Percentiles rank a stretch among this genome's conserved stretches.
phyloP scores from a whole-genome alignment of 495 filamentous ascomycete genomes.

The Neurospora sp. region DNA sequence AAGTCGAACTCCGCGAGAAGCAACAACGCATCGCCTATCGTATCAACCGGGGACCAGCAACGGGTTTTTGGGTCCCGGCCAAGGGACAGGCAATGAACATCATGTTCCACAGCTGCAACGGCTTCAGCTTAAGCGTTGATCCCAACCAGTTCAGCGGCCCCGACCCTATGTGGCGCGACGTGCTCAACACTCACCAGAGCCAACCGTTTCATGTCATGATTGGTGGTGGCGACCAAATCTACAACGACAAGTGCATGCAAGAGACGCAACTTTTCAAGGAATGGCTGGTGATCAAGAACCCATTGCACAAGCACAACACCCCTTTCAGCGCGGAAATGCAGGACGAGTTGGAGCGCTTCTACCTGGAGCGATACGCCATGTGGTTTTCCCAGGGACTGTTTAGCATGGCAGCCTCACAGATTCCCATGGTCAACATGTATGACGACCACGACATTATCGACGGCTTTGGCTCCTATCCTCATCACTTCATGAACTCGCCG shows the following conservation, averaged over 20 bases:
- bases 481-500: constrained; percentile 83
- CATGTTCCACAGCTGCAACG: constrained; percentile 97
- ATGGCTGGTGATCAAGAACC: constrained; percentile 76
- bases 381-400: constrained; percentile 98
- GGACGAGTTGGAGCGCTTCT: constrained; percentile 76
- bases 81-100: constrained; percentile 87
- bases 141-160: constrained; percentile 73
- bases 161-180: constrained; percentile 93
- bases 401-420: constrained; percentile 82
- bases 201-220: constrained; percentile 98
- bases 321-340: constrained; percentile 69
- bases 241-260: constrained; percentile 74
- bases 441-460: constrained; percentile 99
- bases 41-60: constrained; percentile 82
- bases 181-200: constrained; percentile 84
- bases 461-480: constrained; percentile 86
- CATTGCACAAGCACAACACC: constrained; percentile 62
- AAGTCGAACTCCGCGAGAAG: constrained; percentile 67
- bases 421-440: constrained; percentile 97
- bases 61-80: constrained; percentile 92
- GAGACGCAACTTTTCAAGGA: constrained; percentile 65
- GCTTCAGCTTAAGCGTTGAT: constrained; percentile 76
- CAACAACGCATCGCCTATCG: constrained; percentile 88
- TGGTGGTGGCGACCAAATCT: constrained; percentile 93
- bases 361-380: constrained; percentile 70